These are phyloP conservation scores for Coemansia sp. DNA, from an alignment of 192 early-diverging fungal species.

Conservation along the genomic window DNA sequence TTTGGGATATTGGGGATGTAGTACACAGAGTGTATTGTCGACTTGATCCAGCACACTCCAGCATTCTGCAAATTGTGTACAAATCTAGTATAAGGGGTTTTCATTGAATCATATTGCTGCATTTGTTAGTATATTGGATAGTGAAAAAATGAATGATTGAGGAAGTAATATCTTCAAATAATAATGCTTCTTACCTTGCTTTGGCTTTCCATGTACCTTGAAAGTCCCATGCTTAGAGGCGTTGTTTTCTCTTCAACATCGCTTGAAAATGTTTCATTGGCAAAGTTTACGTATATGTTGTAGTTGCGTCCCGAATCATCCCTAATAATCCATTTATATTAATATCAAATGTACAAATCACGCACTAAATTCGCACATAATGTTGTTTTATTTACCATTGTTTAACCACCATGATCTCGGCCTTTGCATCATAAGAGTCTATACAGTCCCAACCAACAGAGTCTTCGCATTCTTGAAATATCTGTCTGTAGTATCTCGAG, in stretches of 20 bases:
- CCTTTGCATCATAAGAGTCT: constrained; percentile 22
- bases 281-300: constrained; percentile 24
- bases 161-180: too few relatives aligned
- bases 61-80: constrained; percentile 9
- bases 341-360: too few relatives aligned
- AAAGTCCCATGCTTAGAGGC: constrained; percentile 14
- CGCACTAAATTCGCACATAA: too few relatives aligned
- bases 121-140: not conserved
- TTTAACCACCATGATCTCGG: constrained; percentile 13
- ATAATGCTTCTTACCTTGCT: constrained; percentile 11
- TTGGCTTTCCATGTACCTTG: constrained; percentile 15
- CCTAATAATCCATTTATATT: constrained; percentile 2
- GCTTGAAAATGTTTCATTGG: constrained; percentile 17
- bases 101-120: not conserved
- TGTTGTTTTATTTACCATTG: constrained; percentile 16
- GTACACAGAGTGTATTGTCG: constrained; percentile 28
- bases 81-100: constrained; percentile 8
- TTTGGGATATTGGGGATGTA: constrained; percentile 29
- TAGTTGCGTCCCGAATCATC: constrained; percentile 21
- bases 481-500: constrained; percentile 25
- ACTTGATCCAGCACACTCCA: constrained; percentile 35
- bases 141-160: not conserved
- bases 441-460: constrained; percentile 24
- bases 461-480: constrained; percentile 31
- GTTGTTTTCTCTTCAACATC: constrained; percentile 16